Evolutionary conservation across 75 land plant genomes (phyloP).

Genomic region (Chamaecyparis obtusa): DNA sequence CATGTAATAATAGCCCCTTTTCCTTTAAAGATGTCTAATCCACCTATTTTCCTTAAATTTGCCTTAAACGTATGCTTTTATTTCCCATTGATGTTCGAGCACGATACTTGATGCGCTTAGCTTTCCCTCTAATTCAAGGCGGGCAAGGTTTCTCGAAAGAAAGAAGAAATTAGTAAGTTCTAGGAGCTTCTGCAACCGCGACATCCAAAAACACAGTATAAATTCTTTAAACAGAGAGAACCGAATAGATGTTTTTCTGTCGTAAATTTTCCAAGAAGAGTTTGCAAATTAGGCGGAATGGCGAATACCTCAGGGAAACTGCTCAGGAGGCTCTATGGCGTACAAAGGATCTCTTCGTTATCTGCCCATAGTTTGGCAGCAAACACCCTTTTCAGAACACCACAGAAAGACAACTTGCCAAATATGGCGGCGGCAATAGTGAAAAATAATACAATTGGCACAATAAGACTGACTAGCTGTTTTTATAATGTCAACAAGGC

Average conservation of each 20-base stretch:
- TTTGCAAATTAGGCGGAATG: not conserved
- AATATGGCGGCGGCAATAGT: not conserved
- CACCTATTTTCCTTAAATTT: too few species aligned
- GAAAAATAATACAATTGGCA: not conserved
- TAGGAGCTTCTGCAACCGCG: slow-evolving; percentile 1
- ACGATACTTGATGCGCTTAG: too few species aligned
- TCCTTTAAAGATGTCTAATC: too few species aligned
- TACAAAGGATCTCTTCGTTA: not conserved
- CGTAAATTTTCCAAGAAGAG: not conserved
- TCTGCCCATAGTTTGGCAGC: not conserved
- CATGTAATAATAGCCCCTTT: too few species aligned
- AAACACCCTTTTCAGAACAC: not conserved
- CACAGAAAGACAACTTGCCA: not conserved
- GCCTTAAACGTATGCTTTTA: too few species aligned
- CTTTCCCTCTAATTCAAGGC: not conserved
- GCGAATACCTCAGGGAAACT: not conserved
- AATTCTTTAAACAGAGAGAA: not conserved
- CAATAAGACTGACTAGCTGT: not conserved
- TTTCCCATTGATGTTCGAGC: too few species aligned
- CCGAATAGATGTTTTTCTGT: not conserved
- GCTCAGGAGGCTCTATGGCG: not conserved
- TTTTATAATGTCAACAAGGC: not conserved
- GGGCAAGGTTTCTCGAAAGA: not conserved
- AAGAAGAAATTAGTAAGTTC: not conserved
- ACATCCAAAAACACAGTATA: not conserved